Evolutionary conservation across 495 filamentous ascomycete species (phyloP), one percentile per base, ranked within the genome.

Genomic region (Chaetomidium leptoderma): DNA sequence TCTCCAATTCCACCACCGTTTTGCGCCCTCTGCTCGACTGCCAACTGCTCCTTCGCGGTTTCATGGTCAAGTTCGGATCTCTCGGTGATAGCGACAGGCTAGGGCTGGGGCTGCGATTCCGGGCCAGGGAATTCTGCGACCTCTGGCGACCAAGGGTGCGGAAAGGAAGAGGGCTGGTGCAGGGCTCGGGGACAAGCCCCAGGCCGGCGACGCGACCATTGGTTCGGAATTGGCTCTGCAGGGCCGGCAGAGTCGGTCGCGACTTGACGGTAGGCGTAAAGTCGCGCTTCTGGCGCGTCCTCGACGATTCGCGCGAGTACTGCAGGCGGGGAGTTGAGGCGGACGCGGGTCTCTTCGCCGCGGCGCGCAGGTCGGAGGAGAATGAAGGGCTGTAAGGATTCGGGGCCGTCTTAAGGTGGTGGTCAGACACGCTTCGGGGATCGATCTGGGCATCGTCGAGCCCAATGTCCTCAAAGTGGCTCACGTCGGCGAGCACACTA

Each of bases 401-500:
- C 4, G 64, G 67, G 33, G 67, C 60, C 14, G 64, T 53, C 61
- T 83, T 82, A 39, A 74, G 58, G 57, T 76, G 73, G 35, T 75
- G 68, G 53, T 78, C 74, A 49, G 73, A 70, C 35, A 74, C 73
- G 48, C 71, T 63, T 27, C 71, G 70, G 33, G 74, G 60, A 36
- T 74, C 69, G 19, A 60, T 37, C 27, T 60, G 63, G 24, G 57
- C 65, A 52, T 90, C 83, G 65, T 96, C 91, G 8, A 98, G 81
- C 10, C 87, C 89, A 62, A 97, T 95, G 49, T 97, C 93, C 70
- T 98, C 93, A 64, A 97, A 97, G 65, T 97, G 85, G 49, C 79
- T 81, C 39, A 85, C 80, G 66, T 92, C 87, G 32, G 83, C 80
- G 40, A 88, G 78, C 57, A 81, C 80, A 55, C 77, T 81, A 55